These are phyloP conservation scores for Chloromonas sp. DNA, from an alignment of 163 green algal species.

Conservation along the genomic window DNA sequence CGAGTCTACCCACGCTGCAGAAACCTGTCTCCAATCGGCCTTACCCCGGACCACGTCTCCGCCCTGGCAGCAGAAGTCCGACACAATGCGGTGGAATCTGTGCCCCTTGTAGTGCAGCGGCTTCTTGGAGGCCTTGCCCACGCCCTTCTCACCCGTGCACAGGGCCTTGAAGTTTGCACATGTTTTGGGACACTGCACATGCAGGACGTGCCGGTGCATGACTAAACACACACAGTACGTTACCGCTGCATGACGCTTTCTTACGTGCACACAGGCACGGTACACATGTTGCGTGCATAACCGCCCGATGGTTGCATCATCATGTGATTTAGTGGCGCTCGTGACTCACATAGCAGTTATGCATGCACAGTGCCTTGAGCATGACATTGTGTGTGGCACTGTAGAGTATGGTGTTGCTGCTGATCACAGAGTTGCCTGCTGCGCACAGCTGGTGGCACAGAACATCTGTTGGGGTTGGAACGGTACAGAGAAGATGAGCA, in stretches of 20 bases:
- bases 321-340: background rate
- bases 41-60: slow-evolving; percentile 64
- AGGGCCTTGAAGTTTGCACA: slow-evolving; percentile 80
- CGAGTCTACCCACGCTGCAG: no score
- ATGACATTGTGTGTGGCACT: no score
- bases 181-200: slow-evolving; percentile 74
- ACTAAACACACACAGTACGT: background rate
- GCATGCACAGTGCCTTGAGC: no score
- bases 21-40: no score
- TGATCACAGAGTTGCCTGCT: no score
- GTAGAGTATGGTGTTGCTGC: no score
- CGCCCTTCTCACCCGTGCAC: slow-evolving; percentile 71
- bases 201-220: background rate
- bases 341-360: no score
- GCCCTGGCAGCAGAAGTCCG: slow-evolving; percentile 49
- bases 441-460: no score
- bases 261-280: background rate
- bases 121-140: slow-evolving; percentile 78
- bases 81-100: slow-evolving; percentile 75
- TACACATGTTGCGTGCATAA: background rate
- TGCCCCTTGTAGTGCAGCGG: slow-evolving; percentile 74
- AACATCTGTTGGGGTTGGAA: background rate
- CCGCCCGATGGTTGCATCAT: background rate
- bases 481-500: no score
- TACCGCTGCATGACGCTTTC: background rate